Evolutionary conservation across 805 yeast genomes (phyloP).

Genomic region (Metschnikowia lochheadii): DNA sequence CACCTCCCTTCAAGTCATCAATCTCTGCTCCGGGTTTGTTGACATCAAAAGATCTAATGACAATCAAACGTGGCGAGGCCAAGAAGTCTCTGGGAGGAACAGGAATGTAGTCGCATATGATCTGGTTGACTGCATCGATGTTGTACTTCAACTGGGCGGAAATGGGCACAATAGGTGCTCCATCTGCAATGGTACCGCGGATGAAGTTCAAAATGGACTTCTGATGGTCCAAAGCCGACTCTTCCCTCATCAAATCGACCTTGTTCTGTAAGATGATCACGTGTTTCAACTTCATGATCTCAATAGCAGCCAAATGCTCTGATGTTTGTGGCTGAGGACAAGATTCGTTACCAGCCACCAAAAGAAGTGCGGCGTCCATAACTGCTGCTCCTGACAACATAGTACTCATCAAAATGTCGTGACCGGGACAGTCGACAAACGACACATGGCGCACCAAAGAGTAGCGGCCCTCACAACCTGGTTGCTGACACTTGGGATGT

Average conservation of each 20-base stretch:
- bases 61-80: slow-evolving; percentile 92
- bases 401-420: slow-evolving; percentile 99
- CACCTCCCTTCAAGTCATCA: slow-evolving; percentile 97
- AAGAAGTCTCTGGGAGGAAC: slow-evolving; percentile 94
- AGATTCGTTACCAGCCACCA: slow-evolving; percentile 97
- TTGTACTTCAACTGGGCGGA: slow-evolving; percentile 98
- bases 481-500: slow-evolving; percentile 83
- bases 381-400: slow-evolving; percentile 99
- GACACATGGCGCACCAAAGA: slow-evolving; percentile 92
- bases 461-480: slow-evolving; percentile 87
- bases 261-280: slow-evolving; percentile 95
- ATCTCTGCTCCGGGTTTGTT: slow-evolving; percentile 98
- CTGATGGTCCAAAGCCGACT: slow-evolving; percentile 92
- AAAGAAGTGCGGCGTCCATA: slow-evolving; percentile 97
- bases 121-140: slow-evolving; percentile 97
- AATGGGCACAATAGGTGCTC: slow-evolving; percentile 98
- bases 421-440: slow-evolving; percentile 99
- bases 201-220: slow-evolving; percentile 88
- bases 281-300: slow-evolving; percentile 96
- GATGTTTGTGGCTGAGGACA: slow-evolving; percentile 99
- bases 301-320: slow-evolving; percentile 98
- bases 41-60: slow-evolving; percentile 96
- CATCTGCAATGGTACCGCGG: slow-evolving; percentile 97
- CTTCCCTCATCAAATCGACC: slow-evolving; percentile 98
- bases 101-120: slow-evolving; percentile 91